phyloP scores from a whole-genome alignment of 768 basidiomycete genomes.

The Favolaschia claudopus region DNA sequence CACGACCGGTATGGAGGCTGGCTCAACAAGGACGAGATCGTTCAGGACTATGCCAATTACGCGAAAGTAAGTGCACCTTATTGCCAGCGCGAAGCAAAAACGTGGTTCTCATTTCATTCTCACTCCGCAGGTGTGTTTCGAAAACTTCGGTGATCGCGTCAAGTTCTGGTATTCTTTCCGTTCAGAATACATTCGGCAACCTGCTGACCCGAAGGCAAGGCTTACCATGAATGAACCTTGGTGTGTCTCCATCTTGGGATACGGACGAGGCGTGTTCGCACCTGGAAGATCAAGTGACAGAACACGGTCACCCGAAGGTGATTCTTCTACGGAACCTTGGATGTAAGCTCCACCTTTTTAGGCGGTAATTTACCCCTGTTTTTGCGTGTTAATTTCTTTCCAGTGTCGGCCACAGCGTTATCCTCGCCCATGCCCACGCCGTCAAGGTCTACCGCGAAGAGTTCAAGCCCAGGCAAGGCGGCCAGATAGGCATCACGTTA shows the following conservation, averaged over 20 bases:
- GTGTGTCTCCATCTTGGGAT: conserved; percentile 75
- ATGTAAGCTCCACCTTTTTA: conserved; percentile 53
- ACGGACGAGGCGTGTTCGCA: conserved; percentile 74
- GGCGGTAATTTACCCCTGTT: conserved; percentile 24
- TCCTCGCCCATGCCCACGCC: conserved; percentile 74
- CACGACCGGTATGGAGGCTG: conserved; percentile 80
- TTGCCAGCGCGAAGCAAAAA: neutral
- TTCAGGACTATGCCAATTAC: conserved; percentile 71
- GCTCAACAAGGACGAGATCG: conserved; percentile 74
- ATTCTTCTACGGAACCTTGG: conserved; percentile 74
- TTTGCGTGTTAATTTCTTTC: conserved; percentile 14
- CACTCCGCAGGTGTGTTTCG: conserved; percentile 67
- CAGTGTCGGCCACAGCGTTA: conserved; percentile 72
- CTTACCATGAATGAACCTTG: conserved; percentile 81
- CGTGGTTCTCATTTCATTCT: neutral
- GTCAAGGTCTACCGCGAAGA: conserved; percentile 71
- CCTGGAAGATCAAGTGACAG: conserved; percentile 76
- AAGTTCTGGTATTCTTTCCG: conserved; percentile 65
- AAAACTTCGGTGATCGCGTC: conserved; percentile 77
- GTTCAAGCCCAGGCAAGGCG: conserved; percentile 68
- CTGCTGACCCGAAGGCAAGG: conserved; percentile 42
- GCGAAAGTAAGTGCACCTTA: conserved; percentile 51
- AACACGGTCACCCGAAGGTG: conserved; percentile 61
- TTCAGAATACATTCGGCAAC: conserved; percentile 26
- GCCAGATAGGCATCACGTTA: conserved; percentile 80